These are phyloP conservation scores for Trichoderma atrobrunneum DNA, from an alignment of 2,329 filamentous ascomycete genomes.

Conservation along the genomic window DNA sequence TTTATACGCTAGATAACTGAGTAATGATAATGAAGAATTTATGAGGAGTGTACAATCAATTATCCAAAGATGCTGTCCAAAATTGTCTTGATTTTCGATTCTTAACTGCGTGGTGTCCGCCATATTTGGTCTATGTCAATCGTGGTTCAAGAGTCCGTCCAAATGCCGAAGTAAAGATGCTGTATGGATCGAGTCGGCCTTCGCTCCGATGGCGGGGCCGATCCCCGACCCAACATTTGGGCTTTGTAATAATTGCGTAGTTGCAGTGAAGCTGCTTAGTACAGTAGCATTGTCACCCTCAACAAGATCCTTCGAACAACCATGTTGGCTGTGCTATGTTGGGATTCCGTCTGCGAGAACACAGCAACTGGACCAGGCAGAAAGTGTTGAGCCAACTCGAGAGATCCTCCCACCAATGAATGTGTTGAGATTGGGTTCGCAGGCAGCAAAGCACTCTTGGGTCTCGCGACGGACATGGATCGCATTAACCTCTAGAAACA, in stretches of 20 bases:
- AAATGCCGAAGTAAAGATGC: not conserved
- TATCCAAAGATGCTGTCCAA: accelerated
- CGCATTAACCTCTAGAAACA: not conserved
- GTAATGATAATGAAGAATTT: constrained; percentile 7
- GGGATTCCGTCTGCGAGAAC: not conserved
- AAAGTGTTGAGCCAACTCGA: not conserved
- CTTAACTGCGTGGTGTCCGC: not conserved
- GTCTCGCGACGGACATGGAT: not conserved
- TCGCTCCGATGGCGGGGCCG: not conserved
- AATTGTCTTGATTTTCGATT: not conserved
- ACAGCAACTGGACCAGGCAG: not conserved
- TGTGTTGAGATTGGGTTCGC: not conserved
- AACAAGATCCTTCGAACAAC: not conserved
- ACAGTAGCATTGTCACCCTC: too few relatives aligned
- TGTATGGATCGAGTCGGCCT: not conserved
- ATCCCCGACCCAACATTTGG: not conserved
- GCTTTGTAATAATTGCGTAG: not conserved
- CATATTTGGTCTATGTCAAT: not conserved
- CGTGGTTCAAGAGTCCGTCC: not conserved
- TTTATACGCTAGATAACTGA: not conserved
- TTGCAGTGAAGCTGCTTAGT: not conserved
- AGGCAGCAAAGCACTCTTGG: too few relatives aligned
- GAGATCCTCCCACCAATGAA: not conserved
- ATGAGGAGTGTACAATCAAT: not conserved
- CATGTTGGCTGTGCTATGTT: not conserved